A percentile compares a stretch with the other conserved stretches of the same genome.
phyloP scores from a whole-genome alignment of 345 rosid species.

The Hevea brasiliensis region DNA sequence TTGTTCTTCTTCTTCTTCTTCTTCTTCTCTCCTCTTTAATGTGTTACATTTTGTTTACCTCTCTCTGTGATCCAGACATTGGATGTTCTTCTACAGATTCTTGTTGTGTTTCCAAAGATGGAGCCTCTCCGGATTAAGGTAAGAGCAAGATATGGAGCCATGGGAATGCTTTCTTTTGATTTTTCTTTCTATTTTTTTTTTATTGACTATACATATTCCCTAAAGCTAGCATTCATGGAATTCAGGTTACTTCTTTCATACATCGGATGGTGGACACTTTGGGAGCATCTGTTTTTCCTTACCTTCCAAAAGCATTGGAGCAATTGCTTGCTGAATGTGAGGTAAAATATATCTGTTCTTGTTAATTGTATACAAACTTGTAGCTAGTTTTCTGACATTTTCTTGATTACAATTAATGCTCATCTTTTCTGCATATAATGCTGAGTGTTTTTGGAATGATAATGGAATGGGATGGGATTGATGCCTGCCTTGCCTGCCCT shows the following conservation, averaged over 20 bases:
- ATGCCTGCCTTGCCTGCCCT: neutral
- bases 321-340: constrained; percentile 89
- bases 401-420: neutral
- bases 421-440: neutral
- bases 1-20: too few species aligned
- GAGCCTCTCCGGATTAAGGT: constrained; percentile 82
- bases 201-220: constrained; percentile 14
- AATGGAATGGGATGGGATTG: neutral
- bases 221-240: constrained; percentile 23
- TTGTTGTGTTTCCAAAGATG: constrained; percentile 73
- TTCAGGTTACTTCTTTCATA: constrained; percentile 83
- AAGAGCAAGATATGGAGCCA: constrained; percentile 27
- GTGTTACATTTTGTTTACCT: constrained; percentile 16
- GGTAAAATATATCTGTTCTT: constrained; percentile 42
- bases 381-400: neutral
- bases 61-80: constrained; percentile 59
- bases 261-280: constrained; percentile 98
- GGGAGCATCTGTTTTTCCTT: constrained; percentile 88
- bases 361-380: neutral
- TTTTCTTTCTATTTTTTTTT: too few species aligned
- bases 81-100: constrained; percentile 82
- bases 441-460: constrained; percentile 2
- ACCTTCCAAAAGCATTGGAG: constrained; percentile 86
- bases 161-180: neutral
- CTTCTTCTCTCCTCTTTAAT: neutral